Evolutionary conservation across 1,284 basidiomycete species (phyloP).

Genomic region (Trametes sp.): DNA sequence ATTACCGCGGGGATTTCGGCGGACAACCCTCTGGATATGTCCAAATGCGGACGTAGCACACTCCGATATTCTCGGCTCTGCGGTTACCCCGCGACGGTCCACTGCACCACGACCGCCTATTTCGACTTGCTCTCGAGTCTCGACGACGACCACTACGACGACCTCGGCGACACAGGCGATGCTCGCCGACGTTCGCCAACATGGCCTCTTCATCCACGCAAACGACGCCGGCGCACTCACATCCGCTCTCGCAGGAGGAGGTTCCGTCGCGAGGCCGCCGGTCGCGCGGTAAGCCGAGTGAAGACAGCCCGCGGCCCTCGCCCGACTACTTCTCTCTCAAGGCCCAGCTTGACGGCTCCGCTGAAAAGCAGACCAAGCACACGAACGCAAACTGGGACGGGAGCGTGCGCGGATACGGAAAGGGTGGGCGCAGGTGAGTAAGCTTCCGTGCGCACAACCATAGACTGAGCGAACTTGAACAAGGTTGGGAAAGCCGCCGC

Average conservation of each 20-base stretch:
- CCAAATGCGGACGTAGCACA: constrained; percentile 9
- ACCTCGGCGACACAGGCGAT: constrained; percentile 7
- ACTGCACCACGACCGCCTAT: constrained; percentile 12
- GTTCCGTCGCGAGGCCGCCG: constrained; percentile 51
- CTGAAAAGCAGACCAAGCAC: constrained; percentile 38
- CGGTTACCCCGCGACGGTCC: not conserved
- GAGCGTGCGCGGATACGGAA: constrained; percentile 62
- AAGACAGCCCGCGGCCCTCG: constrained; percentile 39
- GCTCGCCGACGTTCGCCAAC: constrained; percentile 8
- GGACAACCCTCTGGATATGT: not conserved
- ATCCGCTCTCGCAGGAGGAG: constrained; percentile 69
- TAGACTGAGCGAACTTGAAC: not conserved
- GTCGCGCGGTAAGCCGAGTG: constrained; percentile 45
- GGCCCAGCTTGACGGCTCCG: constrained; percentile 59
- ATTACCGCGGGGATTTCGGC: not conserved
- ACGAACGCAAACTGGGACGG: constrained; percentile 62
- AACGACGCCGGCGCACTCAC: constrained; percentile 66
- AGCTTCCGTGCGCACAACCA: not conserved
- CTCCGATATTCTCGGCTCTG: not conserved
- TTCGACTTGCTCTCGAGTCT: constrained; percentile 1
- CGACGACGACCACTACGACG: constrained; percentile 16
- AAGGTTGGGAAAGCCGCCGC: constrained; percentile 40
- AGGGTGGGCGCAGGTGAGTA: constrained; percentile 36
- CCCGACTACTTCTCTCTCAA: constrained; percentile 68
- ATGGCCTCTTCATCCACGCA: constrained; percentile 45